Evolutionary conservation across 2,329 filamentous ascomycete species (phyloP), one percentile per base, ranked within the genome.

Genomic region (Lachnellula cervina): DNA sequence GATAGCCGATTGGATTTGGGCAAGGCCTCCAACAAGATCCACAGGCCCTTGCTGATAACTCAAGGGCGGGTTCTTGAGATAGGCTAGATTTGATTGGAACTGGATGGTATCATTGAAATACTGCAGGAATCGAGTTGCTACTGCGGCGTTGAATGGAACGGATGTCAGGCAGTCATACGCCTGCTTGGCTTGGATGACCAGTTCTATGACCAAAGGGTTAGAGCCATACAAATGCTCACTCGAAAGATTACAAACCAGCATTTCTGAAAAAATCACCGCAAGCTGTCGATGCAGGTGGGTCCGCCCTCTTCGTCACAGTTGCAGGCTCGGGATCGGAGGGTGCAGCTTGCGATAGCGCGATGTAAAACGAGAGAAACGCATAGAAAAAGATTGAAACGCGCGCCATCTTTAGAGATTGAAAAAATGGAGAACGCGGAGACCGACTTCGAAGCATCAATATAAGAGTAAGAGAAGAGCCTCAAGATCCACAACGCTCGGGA

Each of bases 11-110:
- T 72, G 68, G 50, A 83, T 77, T 5, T 66, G 61, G 46, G 75
- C 70, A 1, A 83, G 65, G 0, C 70, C 71, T 6, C 60, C 73
- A 14, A 77, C 54, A 11, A 83, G 69, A 60, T 84, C 80, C 5
- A 76, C 71, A 2, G 71, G 62, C 0, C 77, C 74, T 52, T 79
- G 72, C 47, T 70, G 70, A 65, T 82, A 84, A 4, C 71, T 72
- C 19, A 71, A 50, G 0, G 81, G 81, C 1, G 81, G 81, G 46
- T 76, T 67, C 55, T 77, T 78, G 25, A 81, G 71, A 55, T 67
- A 65, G 16, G 56, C 50, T 17, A 66, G 53, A 5, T 63, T 66
- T 11, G 49, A 59, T 51, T 68, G 65, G 47, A 68, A 68, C 48
- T 68, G 57, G 3, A 79, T 49, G 0, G 74, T 76, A 16, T 73